phyloP scores from a whole-genome alignment of 495 filamentous ascomycete species.

The Immersiella caudata region DNA sequence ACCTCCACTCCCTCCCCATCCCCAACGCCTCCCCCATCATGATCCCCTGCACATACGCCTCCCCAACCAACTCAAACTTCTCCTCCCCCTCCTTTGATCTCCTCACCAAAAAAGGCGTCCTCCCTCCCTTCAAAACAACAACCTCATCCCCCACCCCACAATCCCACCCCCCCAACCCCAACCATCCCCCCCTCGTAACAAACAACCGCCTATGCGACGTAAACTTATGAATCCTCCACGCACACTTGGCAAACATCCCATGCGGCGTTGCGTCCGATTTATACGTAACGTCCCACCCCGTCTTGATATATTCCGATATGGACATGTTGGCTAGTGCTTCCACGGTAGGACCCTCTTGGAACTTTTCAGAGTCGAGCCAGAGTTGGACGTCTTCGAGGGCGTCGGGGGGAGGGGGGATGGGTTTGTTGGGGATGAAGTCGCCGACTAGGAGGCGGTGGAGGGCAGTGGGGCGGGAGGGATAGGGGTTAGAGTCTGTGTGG shows the following conservation, averaged over 20 bases:
- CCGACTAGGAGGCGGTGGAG: slow-evolving; percentile 4
- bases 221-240: background rate
- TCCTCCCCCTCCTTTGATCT: background rate
- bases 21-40: slow-evolving; percentile 8
- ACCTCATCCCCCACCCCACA: background rate
- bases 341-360: background rate
- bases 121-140: slow-evolving; percentile 5
- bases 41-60: slow-evolving; percentile 10
- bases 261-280: background rate
- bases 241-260: background rate
- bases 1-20: slow-evolving; percentile 4
- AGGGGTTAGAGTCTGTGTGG: background rate
- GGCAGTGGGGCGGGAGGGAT: background rate
- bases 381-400: background rate
- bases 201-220: background rate
- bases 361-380: background rate
- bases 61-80: background rate
- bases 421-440: background rate
- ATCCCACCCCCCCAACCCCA: slow-evolving; percentile 3
- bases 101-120: background rate
- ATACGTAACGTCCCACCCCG: background rate
- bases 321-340: slow-evolving; percentile 13
- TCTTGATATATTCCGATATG: background rate
- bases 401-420: background rate
- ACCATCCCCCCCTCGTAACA: background rate